Conservation (phyloP, 805 yeast species). For the Lachancea dasiensis region DNA sequence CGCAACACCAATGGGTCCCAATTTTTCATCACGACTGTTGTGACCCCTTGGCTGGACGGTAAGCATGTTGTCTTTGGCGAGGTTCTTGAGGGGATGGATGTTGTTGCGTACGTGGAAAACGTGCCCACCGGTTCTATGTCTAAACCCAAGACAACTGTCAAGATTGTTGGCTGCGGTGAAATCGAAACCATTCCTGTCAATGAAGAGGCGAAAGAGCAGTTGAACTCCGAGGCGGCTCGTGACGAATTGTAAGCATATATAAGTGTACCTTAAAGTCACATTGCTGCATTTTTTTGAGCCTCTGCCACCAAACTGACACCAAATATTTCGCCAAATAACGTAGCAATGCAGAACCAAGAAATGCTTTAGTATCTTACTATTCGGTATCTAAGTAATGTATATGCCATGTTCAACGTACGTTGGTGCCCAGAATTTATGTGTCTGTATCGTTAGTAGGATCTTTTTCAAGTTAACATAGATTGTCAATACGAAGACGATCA, state of each 20-base stretch:
- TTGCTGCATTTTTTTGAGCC: too few species aligned
- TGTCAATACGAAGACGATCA: too few species aligned
- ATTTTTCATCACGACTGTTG: constrained; percentile 81
- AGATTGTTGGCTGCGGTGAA: constrained; percentile 69
- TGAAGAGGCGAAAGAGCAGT: constrained; percentile 9
- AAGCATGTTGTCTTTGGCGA: constrained; percentile 96
- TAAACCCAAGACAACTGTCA: constrained; percentile 60
- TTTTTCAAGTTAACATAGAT: background rate
- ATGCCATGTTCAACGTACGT: too few species aligned
- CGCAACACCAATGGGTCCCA: constrained; percentile 85
- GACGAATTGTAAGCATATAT: constrained; percentile 6
- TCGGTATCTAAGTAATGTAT: too few species aligned
- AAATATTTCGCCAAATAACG: too few species aligned
- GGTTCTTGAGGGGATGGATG: constrained; percentile 82
- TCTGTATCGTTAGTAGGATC: too few species aligned
- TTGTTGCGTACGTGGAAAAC: constrained; percentile 66
- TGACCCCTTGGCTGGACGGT: constrained; percentile 88
- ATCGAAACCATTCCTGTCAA: constrained; percentile 31
- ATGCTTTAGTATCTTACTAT: too few species aligned
- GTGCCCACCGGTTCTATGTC: constrained; percentile 68
- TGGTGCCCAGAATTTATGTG: too few species aligned
- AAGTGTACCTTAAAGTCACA: background rate
- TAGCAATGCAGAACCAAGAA: too few species aligned
- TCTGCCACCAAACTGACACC: too few species aligned
- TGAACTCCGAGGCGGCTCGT: constrained; percentile 1